Evolutionary conservation across 2,329 filamentous ascomycete genomes (phyloP).

Genomic region (Alternaria atra): DNA sequence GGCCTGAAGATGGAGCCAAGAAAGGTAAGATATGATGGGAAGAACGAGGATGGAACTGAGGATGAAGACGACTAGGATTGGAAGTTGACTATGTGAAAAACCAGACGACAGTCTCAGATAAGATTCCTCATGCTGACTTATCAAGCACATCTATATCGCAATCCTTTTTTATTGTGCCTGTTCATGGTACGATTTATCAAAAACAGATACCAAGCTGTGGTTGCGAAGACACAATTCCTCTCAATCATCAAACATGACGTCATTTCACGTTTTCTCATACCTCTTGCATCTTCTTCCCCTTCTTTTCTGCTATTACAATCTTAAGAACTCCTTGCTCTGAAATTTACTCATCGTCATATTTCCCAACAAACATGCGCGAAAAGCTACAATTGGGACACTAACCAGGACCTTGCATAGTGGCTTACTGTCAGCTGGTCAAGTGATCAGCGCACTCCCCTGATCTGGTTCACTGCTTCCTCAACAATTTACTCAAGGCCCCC

Average conservation of each 20-base stretch:
- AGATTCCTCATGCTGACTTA: not conserved
- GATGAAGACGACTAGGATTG: not conserved
- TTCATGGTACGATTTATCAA: not conserved
- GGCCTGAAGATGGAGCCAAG: not conserved
- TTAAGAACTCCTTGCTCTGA: not conserved
- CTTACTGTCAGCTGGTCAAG: constrained; percentile 1
- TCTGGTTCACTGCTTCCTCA: not conserved
- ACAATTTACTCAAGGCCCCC: not conserved
- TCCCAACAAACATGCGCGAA: not conserved
- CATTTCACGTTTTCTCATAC: not conserved
- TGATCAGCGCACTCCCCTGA: not conserved
- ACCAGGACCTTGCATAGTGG: not conserved
- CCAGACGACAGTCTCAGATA: not conserved
- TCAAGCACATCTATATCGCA: not conserved
- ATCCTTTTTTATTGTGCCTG: not conserved
- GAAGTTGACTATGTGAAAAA: too few species aligned
- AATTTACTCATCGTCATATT: too few species aligned
- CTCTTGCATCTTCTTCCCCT: not conserved
- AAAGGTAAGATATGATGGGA: not conserved
- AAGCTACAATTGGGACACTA: not conserved
- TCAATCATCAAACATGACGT: not conserved
- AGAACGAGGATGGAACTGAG: not conserved
- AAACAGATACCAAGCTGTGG: not conserved
- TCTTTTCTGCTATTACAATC: not conserved
- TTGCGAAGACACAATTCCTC: not conserved